Evolutionary conservation across 257 asterid genomes (phyloP), one percentile per base, ranked within the genome.

Genomic region (Avicennia marina): DNA sequence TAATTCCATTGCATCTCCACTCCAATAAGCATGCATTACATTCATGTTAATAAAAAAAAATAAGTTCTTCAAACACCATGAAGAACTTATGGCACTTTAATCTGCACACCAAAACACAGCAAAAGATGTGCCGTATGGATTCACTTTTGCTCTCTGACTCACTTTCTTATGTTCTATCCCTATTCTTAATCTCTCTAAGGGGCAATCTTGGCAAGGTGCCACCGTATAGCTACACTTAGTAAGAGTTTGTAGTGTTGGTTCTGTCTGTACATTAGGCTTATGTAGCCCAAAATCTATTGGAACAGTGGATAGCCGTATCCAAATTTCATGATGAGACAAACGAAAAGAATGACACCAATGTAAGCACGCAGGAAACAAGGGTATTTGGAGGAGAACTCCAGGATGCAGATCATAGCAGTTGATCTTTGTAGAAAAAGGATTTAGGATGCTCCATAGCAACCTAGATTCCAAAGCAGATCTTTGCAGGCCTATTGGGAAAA

Each of bases 191-290:
- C 72, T 74, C 89, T 79, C 70, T 72, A 62, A 76, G 66, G 52
- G 79, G 83, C 72, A 76, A 82, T 66, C 60, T 72, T 67, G 89
- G 94, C 85, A 78, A 85, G 79, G 53, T 84, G 94, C 95, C 96
- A 52, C 68, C 69, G 78, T 82, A 72, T 85, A 85, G 82, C 68
- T 81, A 89, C 84, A 69, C 80, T 58, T 65, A 76, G 69, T 77
- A 78, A 68, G 78, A 58, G 74, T 60, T 64, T 75, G 62, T 68
- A 76, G 64, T 74, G 76, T 75, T 76, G 73, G 61, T 53, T 79
- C 86, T 79, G 70, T 85, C 90, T 90, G 85, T 87, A 90, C 95
- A 90, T 58, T 78, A 69, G 82, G 96, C 95, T 72, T 71, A 64
- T 71, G 53, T 72, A 73, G 85, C 94, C 96, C 58, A 75, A 70